Evolutionary conservation across 768 basidiomycete genomes (phyloP).

Genomic region (Mycena maculata): DNA sequence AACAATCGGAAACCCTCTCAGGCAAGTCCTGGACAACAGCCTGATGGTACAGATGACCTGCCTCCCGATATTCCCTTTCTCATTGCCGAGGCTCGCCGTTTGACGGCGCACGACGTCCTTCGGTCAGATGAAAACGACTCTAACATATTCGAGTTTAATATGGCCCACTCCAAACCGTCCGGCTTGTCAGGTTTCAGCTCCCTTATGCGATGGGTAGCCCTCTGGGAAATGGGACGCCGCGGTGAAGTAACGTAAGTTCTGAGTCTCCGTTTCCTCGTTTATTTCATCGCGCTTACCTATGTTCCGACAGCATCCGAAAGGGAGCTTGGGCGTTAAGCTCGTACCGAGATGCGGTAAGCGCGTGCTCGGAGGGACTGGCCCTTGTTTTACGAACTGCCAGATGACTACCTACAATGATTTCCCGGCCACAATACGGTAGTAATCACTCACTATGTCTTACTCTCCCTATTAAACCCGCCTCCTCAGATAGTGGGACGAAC

Average conservation of each 20-base stretch:
- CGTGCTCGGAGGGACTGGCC: too few relatives aligned
- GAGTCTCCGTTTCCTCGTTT: too few relatives aligned
- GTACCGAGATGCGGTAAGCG: slow-evolving; percentile 4
- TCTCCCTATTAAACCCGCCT: not conserved
- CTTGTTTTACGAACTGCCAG: not conserved
- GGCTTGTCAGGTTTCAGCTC: not conserved
- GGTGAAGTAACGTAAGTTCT: not conserved
- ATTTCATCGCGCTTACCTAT: not conserved
- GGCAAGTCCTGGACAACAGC: not conserved
- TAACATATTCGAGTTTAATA: not conserved
- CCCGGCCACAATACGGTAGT: not conserved
- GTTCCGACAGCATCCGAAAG: not conserved
- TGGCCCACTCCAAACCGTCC: not conserved
- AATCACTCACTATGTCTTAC: not conserved
- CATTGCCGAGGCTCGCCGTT: not conserved
- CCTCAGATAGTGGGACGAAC: slow-evolving; percentile 16
- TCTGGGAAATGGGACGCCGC: slow-evolving; percentile 13
- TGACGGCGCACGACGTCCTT: not conserved
- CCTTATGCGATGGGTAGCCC: not conserved
- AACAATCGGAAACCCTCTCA: not conserved
- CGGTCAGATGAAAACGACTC: not conserved
- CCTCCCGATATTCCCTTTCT: not conserved
- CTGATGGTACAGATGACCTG: not conserved
- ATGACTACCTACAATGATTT: slow-evolving; percentile 11
- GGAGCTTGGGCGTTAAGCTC: not conserved